phyloP scores from a whole-genome alignment of 306 rosid genomes.

The Glycine soja region DNA sequence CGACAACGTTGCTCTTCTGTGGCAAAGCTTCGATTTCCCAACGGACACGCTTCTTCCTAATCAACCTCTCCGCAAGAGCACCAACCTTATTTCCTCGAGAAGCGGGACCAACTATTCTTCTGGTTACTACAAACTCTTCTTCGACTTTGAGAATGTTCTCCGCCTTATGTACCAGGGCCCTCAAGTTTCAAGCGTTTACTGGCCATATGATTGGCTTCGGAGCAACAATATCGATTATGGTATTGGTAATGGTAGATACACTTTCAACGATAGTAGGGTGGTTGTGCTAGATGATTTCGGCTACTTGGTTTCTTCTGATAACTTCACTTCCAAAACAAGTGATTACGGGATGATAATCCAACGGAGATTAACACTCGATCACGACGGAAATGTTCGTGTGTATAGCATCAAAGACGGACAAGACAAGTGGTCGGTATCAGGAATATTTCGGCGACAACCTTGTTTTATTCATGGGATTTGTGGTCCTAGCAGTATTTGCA shows the following conservation, averaged over 20 bases:
- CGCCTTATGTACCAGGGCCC: constrained; percentile 17
- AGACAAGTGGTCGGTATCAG: neutral
- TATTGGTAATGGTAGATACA: neutral
- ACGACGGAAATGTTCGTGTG: constrained; percentile 23
- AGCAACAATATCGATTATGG: neutral
- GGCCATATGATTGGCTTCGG: constrained; percentile 31
- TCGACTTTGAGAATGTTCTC: constrained; percentile 23
- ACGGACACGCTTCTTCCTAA: neutral
- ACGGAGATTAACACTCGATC: constrained; percentile 30
- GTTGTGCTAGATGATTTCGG: neutral
- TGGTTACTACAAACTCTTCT: constrained; percentile 27
- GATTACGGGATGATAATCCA: neutral
- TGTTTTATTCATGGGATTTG: constrained; percentile 22
- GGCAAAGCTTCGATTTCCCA: constrained; percentile 8
- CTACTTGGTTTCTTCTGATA: constrained; percentile 5
- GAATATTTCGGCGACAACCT: neutral
- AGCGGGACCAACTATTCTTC: constrained; percentile 3
- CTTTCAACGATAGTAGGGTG: constrained; percentile 2
- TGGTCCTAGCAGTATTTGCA: constrained; percentile 10
- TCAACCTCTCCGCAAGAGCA: neutral
- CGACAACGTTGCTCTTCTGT: neutral
- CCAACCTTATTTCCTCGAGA: constrained; percentile 15
- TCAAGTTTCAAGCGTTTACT: neutral
- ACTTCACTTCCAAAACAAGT: neutral
- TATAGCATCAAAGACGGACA: constrained; percentile 18